Evolutionary conservation across 352 stramenopile species (phyloP), one percentile per base, ranked within the genome.

Genomic region (Phytophthora crassamura): DNA sequence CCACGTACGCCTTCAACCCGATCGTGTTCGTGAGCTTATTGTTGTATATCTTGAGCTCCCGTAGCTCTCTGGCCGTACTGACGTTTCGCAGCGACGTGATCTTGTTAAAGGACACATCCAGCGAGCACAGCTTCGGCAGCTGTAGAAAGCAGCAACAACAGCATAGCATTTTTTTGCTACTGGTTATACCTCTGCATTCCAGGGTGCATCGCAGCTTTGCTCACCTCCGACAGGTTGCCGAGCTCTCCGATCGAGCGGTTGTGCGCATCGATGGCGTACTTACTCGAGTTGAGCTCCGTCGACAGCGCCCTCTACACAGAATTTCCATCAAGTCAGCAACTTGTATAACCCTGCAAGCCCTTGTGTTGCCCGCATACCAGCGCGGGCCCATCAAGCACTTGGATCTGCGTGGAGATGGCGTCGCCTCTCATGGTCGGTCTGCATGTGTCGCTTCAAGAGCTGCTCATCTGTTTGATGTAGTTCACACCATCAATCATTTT

Each of bases 101-200:
- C 14, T 68, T 71, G 57, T 94, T 93, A 71, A 94, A 94, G 6
- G 84, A 94, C 34, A 94, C 70, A 48, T 94, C 86, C 20, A 94
- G 62, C 10, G 82, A 86, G 55, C 78, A 90, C 14, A 94, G 60
- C 59, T 89, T 92, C 3, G 79, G 73, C 2, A 94, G 69, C 83
- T 93, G 42, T 14, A 46, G 2, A 46, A 14, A 51, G 15, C 10
- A 67, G 14, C 22, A 35, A 14, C 11, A 47, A 30, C 11, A 12
- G 14, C 45, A 34, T 32, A 69, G 6, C 7, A 35, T 14, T 25
- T 22, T 15, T 5, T 30, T 30, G 25, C 4, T 30, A 30, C 25
- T 30, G 3, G 25, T 30, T 30, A 30, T 5, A 30, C 25, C 25
- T 30, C 25, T 30, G 39, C 18, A 18, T 9, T 20, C 36, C 14